Percentiles rank a stretch among this genome's conserved stretches.
Evolutionary conservation across 176 grass and related monocot species (phyloP).

Genomic region (Chrysopogon serrulatus): DNA sequence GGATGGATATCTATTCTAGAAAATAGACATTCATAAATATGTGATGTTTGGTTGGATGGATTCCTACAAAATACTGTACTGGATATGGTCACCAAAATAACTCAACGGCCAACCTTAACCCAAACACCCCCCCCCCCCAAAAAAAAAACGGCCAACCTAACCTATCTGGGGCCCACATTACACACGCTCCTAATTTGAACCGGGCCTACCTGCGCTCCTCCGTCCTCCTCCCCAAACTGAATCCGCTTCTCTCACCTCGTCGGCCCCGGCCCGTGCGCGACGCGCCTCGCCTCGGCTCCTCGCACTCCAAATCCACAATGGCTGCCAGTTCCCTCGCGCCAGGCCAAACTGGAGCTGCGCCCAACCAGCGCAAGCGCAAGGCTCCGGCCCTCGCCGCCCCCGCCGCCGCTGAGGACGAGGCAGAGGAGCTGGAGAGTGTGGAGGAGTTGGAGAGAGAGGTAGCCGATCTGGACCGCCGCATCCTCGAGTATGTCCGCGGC

Average conservation of each 20-base stretch:
- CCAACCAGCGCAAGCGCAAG: slow-evolving; percentile 49
- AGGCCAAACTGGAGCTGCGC: not conserved
- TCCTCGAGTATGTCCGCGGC: slow-evolving; percentile 42
- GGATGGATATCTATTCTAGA: no score
- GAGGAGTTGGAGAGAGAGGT: slow-evolving; percentile 54
- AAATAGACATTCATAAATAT: no score
- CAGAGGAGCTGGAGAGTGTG: slow-evolving; percentile 13
- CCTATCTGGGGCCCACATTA: not conserved
- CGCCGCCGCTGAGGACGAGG: slow-evolving; percentile 8
- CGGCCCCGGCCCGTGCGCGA: not conserved
- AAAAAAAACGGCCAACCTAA: no score
- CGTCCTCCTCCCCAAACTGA: not conserved
- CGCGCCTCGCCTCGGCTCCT: not conserved
- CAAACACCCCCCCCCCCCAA: no score
- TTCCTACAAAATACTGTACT: no score
- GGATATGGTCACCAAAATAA: no score
- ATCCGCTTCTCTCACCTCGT: not conserved
- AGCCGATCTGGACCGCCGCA: slow-evolving; percentile 43
- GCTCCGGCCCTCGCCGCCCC: not conserved
- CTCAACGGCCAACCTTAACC: no score
- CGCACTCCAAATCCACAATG: slow-evolving; percentile 27
- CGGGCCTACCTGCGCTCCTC: not conserved
- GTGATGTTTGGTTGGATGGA: no score
- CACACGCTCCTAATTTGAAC: not conserved
- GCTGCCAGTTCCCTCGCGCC: slow-evolving; percentile 15